A percentile compares a stretch with the other conserved stretches of the same genome.
These are phyloP conservation scores for Sporothrix protearum DNA, from an alignment of 2,329 filamentous ascomycete genomes.

Conservation along the genomic window DNA sequence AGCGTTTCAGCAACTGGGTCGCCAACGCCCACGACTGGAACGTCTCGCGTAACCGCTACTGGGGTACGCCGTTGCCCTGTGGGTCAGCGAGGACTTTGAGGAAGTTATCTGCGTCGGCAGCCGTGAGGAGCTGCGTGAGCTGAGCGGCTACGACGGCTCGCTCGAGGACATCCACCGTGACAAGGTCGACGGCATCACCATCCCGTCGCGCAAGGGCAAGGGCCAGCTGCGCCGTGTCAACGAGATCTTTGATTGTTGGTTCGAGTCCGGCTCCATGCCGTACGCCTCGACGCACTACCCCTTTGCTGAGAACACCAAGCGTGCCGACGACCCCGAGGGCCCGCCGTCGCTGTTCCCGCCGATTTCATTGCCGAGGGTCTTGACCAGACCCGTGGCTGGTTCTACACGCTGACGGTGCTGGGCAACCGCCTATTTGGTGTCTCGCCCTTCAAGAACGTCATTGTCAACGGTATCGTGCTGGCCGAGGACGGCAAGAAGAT, in stretches of 20 bases:
- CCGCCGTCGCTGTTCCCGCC: constrained; percentile 41
- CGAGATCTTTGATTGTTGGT: constrained; percentile 60
- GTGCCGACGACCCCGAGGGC: constrained; percentile 65
- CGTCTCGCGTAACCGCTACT: constrained; percentile 88
- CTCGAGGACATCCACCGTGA: constrained; percentile 85
- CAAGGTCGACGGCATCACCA: constrained; percentile 90
- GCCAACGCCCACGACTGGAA: constrained; percentile 91
- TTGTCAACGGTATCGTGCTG: constrained; percentile 55
- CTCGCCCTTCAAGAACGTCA: constrained; percentile 73
- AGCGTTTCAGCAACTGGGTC: constrained; percentile 89
- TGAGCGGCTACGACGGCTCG: constrained; percentile 82
- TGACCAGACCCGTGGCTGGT: constrained; percentile 91
- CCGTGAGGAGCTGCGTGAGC: constrained; percentile 73
- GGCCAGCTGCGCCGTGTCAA: constrained; percentile 59
- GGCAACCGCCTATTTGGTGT: constrained; percentile 67
- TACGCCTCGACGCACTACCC: constrained; percentile 55
- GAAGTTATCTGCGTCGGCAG: constrained; percentile 86
- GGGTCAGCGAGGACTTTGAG: constrained; percentile 85
- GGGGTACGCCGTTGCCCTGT: constrained; percentile 64
- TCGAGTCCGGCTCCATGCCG: constrained; percentile 51
- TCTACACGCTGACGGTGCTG: constrained; percentile 86
- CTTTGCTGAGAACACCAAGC: constrained; percentile 74
- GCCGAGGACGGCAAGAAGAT: constrained; percentile 83
- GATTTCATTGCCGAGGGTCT: constrained; percentile 54
- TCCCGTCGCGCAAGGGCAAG: constrained; percentile 76